A percentile compares a stretch with the other conserved stretches of the same genome.
phyloP scores from a whole-genome alignment of 2,329 filamentous ascomycete genomes.

The Samsoniella hepiali region DNA sequence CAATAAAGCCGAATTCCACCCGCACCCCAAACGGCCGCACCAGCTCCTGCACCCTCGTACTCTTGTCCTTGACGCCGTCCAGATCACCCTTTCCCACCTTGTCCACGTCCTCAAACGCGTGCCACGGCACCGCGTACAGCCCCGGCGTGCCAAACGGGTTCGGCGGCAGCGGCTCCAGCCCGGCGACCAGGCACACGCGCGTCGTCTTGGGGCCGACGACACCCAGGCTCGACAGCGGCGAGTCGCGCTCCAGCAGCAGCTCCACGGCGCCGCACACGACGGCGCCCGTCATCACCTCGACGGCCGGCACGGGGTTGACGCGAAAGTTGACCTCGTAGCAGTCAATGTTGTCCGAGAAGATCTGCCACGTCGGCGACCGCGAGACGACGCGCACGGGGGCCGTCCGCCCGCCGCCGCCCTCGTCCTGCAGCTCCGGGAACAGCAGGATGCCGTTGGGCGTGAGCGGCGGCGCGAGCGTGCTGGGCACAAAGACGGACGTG shows the following conservation, averaged over 20 bases:
- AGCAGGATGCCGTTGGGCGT: constrained; percentile 28
- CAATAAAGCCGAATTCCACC: not conserved
- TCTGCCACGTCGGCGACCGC: constrained; percentile 29
- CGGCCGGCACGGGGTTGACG: constrained; percentile 22
- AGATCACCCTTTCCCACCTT: not conserved
- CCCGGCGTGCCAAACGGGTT: constrained; percentile 29
- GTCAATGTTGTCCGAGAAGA: constrained; percentile 23
- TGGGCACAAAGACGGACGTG: constrained; percentile 25
- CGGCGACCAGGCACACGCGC: constrained; percentile 24
- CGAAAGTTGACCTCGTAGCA: constrained; percentile 30
- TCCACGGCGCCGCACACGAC: constrained; percentile 27
- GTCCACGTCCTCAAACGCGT: constrained; percentile 26
- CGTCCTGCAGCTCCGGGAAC: constrained; percentile 23
- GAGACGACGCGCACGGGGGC: constrained; percentile 24
- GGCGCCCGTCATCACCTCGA: constrained; percentile 22
- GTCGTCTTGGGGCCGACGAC: not conserved
- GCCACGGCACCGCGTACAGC: constrained; percentile 29
- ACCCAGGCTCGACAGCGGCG: not conserved
- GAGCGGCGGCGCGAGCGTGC: constrained; percentile 21
- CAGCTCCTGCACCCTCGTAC: not conserved
- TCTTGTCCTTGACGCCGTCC: not conserved
- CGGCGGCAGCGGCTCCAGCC: constrained; percentile 26
- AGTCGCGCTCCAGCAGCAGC: constrained; percentile 21
- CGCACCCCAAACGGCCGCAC: not conserved
- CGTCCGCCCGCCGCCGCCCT: not conserved